Conservation (phyloP, 208 protist genomes). For the Leptomonas pyrrhocoris region DNA sequence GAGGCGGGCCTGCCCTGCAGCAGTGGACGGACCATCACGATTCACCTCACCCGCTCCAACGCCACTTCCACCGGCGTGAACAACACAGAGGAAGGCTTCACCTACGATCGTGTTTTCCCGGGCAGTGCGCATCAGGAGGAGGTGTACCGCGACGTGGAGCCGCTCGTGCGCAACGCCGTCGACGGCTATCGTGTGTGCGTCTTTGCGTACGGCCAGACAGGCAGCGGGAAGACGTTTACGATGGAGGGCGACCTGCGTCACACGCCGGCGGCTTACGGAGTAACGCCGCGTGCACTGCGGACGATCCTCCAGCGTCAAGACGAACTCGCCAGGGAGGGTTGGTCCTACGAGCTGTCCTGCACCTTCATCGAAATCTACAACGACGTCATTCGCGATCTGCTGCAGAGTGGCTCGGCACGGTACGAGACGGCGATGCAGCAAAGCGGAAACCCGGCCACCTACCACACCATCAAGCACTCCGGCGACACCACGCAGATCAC, state of each 20-base stretch:
- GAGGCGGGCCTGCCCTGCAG: conserved; percentile 8
- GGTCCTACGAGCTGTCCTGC: conserved; percentile 75
- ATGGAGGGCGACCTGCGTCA: conserved; percentile 78
- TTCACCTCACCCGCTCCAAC: conserved; percentile 65
- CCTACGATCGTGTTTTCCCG: conserved; percentile 58
- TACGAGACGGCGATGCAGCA: conserved; percentile 51
- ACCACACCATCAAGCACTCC: conserved; percentile 76
- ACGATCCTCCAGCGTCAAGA: conserved; percentile 74
- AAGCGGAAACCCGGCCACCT: conserved; percentile 34
- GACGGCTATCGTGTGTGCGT: conserved; percentile 93
- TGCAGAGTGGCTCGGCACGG: conserved; percentile 54
- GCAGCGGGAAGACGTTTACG: conserved; percentile 91
- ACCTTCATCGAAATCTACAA: conserved; percentile 94
- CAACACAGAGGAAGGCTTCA: conserved; percentile 43
- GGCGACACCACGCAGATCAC: conserved; percentile 68
- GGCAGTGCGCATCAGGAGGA: conserved; percentile 46
- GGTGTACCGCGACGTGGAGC: conserved; percentile 90
- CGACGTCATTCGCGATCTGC: conserved; percentile 87
- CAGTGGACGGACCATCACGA: conserved; percentile 27
- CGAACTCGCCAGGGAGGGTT: conserved; percentile 72
- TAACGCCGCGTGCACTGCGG: conserved; percentile 84
- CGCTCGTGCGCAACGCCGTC: conserved; percentile 88
- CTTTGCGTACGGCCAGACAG: conserved; percentile 94
- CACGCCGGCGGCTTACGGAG: conserved; percentile 45
- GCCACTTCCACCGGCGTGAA: conserved; percentile 69